A percentile compares a stretch with the other conserved stretches of the same genome.
phyloP scores from a whole-genome alignment of 257 asterid genomes.

The Solanum sitiens region DNA sequence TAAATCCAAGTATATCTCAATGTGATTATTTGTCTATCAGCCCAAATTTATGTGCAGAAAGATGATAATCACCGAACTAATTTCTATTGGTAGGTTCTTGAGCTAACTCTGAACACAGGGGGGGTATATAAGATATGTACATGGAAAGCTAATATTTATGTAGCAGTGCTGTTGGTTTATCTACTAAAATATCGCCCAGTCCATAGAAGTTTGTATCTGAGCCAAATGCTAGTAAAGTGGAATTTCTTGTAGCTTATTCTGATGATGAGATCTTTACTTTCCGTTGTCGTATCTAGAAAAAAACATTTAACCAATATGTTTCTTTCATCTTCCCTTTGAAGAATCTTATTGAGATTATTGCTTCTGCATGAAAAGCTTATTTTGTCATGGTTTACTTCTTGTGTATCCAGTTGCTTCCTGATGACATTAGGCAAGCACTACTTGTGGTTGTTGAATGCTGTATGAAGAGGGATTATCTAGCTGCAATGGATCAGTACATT shows the following conservation, averaged over 20 bases:
- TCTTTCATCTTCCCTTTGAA: not conserved
- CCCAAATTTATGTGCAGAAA: not conserved
- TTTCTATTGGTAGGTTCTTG: not conserved
- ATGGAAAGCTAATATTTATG: not conserved
- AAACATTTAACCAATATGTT: not conserved
- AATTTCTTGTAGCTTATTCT: not conserved
- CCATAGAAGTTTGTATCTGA: not conserved
- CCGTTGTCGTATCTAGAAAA: not conserved
- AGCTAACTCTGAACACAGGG: not conserved
- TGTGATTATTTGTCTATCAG: not conserved
- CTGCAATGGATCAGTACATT: constrained; percentile 94
- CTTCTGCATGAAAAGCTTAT: not conserved
- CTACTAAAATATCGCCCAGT: not conserved
- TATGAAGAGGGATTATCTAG: constrained; percentile 79
- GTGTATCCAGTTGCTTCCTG: constrained; percentile 63
- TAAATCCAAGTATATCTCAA: not conserved
- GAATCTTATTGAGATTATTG: not conserved
- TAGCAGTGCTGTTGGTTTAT: not conserved
- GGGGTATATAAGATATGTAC: not conserved
- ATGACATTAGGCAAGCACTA: constrained; percentile 80
- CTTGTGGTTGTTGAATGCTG: constrained; percentile 67
- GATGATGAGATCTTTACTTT: not conserved
- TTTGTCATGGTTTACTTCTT: not conserved
- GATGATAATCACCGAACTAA: not conserved
- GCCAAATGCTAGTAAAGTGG: not conserved